Evolutionary conservation across 257 asterid species (phyloP).

Genomic region (Primulina huaijiensis): DNA sequence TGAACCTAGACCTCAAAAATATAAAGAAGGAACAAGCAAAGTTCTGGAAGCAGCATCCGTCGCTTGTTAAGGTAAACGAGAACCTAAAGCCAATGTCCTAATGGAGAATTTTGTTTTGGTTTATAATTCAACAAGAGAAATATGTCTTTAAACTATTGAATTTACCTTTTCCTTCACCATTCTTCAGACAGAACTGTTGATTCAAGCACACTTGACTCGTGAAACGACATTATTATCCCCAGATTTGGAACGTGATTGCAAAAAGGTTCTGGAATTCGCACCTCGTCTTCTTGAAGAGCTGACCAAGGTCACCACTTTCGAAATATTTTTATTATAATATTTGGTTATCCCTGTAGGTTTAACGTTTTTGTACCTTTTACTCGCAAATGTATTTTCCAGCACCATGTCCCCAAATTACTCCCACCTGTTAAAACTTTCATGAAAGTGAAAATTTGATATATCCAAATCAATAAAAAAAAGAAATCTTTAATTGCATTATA

Average conservation of each 20-base stretch:
- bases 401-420: neutral
- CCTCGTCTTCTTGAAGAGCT: conserved; percentile 93
- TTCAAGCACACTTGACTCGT: conserved; percentile 77
- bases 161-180: conserved; percentile 19
- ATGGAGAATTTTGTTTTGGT: conserved; percentile 1
- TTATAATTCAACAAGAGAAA: conserved; percentile 6
- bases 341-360: neutral
- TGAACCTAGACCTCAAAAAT: conserved; percentile 78
- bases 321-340: neutral
- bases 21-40: conserved; percentile 77
- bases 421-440: neutral
- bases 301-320: conserved; percentile 47
- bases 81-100: conserved; percentile 17
- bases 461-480: neutral
- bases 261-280: conserved; percentile 54
- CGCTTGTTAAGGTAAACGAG: conserved; percentile 63
- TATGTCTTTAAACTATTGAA: conserved; percentile 17
- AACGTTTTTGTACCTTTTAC: conserved; percentile 2
- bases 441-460: neutral
- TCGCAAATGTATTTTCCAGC: neutral
- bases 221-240: conserved; percentile 54
- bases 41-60: conserved; percentile 91
- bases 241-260: conserved; percentile 68
- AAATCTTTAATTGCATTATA: neutral
- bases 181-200: conserved; percentile 71